Conservation (phyloP, 1,284 basidiomycete species). For the Singerocomus inundabilis region DNA sequence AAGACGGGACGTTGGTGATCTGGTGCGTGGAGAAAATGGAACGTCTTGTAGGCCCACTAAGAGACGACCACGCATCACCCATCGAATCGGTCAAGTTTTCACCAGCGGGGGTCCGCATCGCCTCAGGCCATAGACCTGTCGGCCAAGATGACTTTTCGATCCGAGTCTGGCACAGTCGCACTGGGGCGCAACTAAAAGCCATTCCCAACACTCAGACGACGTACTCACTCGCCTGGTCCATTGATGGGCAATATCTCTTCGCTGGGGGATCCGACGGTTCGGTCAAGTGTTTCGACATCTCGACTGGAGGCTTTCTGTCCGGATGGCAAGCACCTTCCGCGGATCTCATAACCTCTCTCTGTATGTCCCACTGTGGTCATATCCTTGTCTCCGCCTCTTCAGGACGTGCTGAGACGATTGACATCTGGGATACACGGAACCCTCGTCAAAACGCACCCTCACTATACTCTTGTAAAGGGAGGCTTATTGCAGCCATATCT, state of each 20-base stretch:
- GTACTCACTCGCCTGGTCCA: constrained; percentile 13
- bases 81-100: constrained; percentile 20
- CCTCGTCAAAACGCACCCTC: too few species aligned
- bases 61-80: not conserved
- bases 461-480: too few species aligned
- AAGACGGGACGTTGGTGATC: constrained; percentile 20
- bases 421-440: constrained; percentile 12
- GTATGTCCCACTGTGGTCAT: constrained; percentile 2
- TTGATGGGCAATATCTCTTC: constrained; percentile 9
- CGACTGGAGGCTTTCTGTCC: not conserved
- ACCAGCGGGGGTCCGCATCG: constrained; percentile 11
- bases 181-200: not conserved
- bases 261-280: constrained; percentile 3
- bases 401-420: constrained; percentile 1
- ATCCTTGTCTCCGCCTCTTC: constrained; percentile 11
- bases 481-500: not conserved
- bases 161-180: constrained; percentile 12
- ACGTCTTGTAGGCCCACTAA: not conserved
- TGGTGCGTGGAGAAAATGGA: constrained; percentile 5
- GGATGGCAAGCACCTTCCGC: not conserved
- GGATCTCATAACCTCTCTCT: constrained; percentile 9
- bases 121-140: not conserved
- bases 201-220: not conserved
- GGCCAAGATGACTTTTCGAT: not conserved
- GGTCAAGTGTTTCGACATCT: constrained; percentile 2